Base-by-base conservation (phyloP, 768 basidiomycete genomes). In the Podaxis sp. region DNA sequence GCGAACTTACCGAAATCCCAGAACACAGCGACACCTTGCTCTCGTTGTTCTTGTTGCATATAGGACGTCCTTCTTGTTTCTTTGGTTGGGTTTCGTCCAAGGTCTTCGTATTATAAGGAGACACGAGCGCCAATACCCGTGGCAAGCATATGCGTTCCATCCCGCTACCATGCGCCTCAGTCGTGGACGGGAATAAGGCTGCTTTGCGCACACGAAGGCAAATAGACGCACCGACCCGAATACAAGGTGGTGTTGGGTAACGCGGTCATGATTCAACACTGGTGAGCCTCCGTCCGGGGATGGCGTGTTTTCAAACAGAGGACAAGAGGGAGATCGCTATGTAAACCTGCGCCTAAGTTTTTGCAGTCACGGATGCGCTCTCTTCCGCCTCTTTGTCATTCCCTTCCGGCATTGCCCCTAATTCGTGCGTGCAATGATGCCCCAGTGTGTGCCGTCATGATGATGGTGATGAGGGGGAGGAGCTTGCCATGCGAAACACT, bases 1-100 rank as follows among this genome's bases (percentile, higher is more conserved):
- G 49, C 5, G n/a, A 8, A 67, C 74, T 37, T 37, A 78, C 78
- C 78, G 61, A 76, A 80, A 60, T 80, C 78, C 79, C 79, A 80
- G 56, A 80, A 78, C 4, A 79, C 70, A n/a, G 74, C 76, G 17
- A 78, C 68, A 40, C 66, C 75, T 28, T 71, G 13, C 24, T 46
- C 49, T 5, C 2, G 13, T 30, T 56, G 13, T 28, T 46, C 49
- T 5, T 8, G 13, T 41, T 56, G 61, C 61, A 62, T 62, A 20
- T 36, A 17, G 46, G 20, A n/a, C 1, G 46, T 26, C 22, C 28
- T 22, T 36, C 3, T 49, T 7, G 37, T 33, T 38, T n/a, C 8
- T 50, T 20, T 20, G 40, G 51, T 28, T 58, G 20, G 37, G 20
- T 22, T 20, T 13, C 54, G n/a, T 17, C 37, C n/a, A 50, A 13